Evolutionary conservation across 2,329 filamentous ascomycete species (phyloP), one percentile per base, ranked within the genome.

Genomic region (Nigrospora oryzae): DNA sequence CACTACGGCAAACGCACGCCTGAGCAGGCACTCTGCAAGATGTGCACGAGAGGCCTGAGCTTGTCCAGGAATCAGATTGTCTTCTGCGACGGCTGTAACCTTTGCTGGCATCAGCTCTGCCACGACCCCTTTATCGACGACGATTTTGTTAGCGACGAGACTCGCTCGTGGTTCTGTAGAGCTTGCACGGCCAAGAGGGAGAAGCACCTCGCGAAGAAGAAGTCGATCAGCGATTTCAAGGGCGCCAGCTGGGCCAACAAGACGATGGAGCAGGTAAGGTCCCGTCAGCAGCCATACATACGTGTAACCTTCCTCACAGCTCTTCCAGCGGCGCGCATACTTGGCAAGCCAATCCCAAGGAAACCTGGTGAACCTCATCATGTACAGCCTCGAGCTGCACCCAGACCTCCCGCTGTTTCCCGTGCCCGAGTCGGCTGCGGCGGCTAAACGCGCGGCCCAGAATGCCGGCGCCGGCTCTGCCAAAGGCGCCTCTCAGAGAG

Each of bases 31-130:
- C 71, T 85, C 31, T 93, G 87, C 67, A 83, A 81, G 54, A 74
- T 78, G 51, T 94, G 88, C 64, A 75, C 81, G 43, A 73, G 87
- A 51, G 81, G 84, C 11, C 77, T 84, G 51, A 87, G 84, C 56
- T 83, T 84, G 3, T 62, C 70, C n/a, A 79, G 70, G 53, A 93
- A 93, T 64, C 78, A 83, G 65, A 90, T 94, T 59, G 86, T 93
- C 3, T 89, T 90, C 62, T 94, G 88, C 66, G 86, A 91, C 63
- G 81, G 81, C 14, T 94, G 88, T 67, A 86, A 88, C 59, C 72
- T 74, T 30, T 79, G 82, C 36, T 94, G 88, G 77, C 88, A 94
- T 63, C 86, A 89, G 60, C 79, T 80, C 55, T 94, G 88, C 57
- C 87, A 94, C 61, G 76, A 86, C 47, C 87, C 87, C 1, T 75